A percentile compares a stretch with the other conserved stretches of the same genome.
phyloP scores from a whole-genome alignment of 2,329 filamentous ascomycete species.

The Fusarium hainanense region DNA sequence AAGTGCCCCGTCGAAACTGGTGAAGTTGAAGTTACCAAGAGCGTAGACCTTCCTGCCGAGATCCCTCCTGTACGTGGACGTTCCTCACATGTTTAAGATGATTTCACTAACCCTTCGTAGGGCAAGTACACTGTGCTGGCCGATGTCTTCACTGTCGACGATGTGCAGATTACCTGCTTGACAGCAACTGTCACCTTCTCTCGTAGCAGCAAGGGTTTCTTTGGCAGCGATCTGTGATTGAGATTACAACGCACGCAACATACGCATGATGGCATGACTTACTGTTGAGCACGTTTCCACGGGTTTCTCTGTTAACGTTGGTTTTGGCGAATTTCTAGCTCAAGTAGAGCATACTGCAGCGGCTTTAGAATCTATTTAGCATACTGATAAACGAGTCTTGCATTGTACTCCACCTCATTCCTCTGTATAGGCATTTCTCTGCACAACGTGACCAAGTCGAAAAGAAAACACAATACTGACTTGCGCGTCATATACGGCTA shows the following conservation, averaged over 20 bases:
- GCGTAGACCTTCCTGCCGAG: constrained; percentile 83
- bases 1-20: constrained; percentile 89
- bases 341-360: constrained; percentile 37
- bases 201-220: constrained; percentile 51
- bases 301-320: constrained; percentile 27
- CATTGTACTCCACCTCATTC: constrained; percentile 16
- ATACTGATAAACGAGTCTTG: constrained; percentile 32
- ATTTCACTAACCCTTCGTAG: constrained; percentile 56
- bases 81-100: constrained; percentile 32
- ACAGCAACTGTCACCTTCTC: constrained; percentile 76
- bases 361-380: constrained; percentile 41
- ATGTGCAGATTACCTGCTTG: constrained; percentile 85
- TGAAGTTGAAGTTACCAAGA: constrained; percentile 77
- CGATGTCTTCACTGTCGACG: constrained; percentile 81
- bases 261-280: constrained; percentile 26
- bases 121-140: constrained; percentile 91
- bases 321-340: constrained; percentile 40
- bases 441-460: constrained; percentile 2
- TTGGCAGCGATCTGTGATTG: constrained; percentile 56
- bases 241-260: constrained; percentile 18
- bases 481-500: constrained; percentile 3
- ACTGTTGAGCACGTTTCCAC: constrained; percentile 32
- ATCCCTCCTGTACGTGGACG: constrained; percentile 83
- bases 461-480: constrained; percentile 19
- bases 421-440: constrained; percentile 7